phyloP scores from a whole-genome alignment of 169 alveolate genomes.

The Fabrea salina region DNA sequence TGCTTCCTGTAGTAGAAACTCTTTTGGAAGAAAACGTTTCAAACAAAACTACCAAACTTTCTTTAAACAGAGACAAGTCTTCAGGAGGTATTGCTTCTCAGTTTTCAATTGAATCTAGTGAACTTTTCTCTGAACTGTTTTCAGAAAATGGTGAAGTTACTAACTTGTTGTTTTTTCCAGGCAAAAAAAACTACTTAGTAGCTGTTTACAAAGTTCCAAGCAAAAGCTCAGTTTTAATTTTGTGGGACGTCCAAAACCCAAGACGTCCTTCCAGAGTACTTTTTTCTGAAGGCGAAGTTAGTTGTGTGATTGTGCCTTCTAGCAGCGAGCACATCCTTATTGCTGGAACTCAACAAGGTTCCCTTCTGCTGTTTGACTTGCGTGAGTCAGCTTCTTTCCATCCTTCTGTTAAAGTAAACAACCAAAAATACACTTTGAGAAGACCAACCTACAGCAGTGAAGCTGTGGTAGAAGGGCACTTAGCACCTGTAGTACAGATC shows the following conservation, averaged over 20 bases:
- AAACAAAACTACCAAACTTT: not conserved
- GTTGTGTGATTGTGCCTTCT: not conserved
- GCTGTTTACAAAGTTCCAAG: not conserved
- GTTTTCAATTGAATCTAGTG: not conserved
- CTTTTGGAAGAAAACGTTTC: constrained; percentile 7
- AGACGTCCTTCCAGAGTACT: not conserved
- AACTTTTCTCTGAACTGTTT: not conserved
- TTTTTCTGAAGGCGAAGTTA: not conserved
- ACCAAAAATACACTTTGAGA: not conserved
- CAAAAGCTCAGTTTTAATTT: not conserved
- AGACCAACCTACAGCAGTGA: constrained; percentile 16
- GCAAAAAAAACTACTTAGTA: not conserved
- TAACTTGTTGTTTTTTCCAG: constrained; percentile 9
- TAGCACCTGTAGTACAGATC: not conserved
- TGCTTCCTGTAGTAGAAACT: not conserved
- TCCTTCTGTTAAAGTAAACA: not conserved
- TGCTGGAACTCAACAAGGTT: constrained; percentile 1
- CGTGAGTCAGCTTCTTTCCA: constrained; percentile 14
- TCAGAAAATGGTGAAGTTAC: not conserved
- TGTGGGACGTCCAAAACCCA: constrained; percentile 24
- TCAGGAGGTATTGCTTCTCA: not conserved
- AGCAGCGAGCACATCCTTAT: constrained; percentile 4
- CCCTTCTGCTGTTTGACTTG: not conserved
- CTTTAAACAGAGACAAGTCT: not conserved
- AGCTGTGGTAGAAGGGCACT: not conserved